A percentile compares a stretch with the other conserved stretches of the same genome.
Conservation (phyloP, 1,284 basidiomycete species). For the Lentinula novae-zelandiae region DNA sequence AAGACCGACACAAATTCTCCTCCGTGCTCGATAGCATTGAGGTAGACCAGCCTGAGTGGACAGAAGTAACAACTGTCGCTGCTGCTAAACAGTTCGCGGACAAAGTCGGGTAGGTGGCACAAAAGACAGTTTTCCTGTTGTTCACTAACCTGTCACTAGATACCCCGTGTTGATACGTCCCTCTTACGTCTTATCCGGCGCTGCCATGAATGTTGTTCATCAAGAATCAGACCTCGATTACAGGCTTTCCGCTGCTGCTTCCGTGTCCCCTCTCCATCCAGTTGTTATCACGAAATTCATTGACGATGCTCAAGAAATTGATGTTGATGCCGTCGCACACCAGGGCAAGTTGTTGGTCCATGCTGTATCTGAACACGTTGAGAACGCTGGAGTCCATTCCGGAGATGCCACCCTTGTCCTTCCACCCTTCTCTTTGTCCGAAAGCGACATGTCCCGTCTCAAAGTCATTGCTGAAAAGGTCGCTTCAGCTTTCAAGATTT, state of each 20-base stretch:
- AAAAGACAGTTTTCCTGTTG: background rate
- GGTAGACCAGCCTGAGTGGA: slow-evolving; percentile 97
- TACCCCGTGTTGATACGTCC: slow-evolving; percentile 96
- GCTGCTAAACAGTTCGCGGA: slow-evolving; percentile 91
- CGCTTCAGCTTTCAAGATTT: slow-evolving; percentile 92
- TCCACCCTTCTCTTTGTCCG: slow-evolving; percentile 86
- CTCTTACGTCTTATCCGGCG: slow-evolving; percentile 97
- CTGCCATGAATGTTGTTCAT: slow-evolving; percentile 99
- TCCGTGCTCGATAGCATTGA: slow-evolving; percentile 92
- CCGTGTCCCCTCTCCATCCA: slow-evolving; percentile 95
- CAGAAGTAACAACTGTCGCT: slow-evolving; percentile 85
- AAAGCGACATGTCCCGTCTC: slow-evolving; percentile 79
- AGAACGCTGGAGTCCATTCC: slow-evolving; percentile 98
- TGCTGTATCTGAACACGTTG: slow-evolving; percentile 97
- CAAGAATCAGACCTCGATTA: slow-evolving; percentile 89
- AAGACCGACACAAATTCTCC: slow-evolving; percentile 99
- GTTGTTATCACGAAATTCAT: slow-evolving; percentile 99
- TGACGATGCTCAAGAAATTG: slow-evolving; percentile 96
- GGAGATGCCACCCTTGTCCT: slow-evolving; percentile 98
- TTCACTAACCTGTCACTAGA: slow-evolving; percentile 34
- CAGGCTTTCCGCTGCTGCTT: slow-evolving; percentile 91
- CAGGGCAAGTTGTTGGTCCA: slow-evolving; percentile 94
- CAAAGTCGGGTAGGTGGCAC: slow-evolving; percentile 64
- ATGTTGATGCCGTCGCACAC: slow-evolving; percentile 96
- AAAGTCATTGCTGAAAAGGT: slow-evolving; percentile 96